Conservation (phyloP, 352 stramenopile species). For the Globisporangium nodosum region DNA sequence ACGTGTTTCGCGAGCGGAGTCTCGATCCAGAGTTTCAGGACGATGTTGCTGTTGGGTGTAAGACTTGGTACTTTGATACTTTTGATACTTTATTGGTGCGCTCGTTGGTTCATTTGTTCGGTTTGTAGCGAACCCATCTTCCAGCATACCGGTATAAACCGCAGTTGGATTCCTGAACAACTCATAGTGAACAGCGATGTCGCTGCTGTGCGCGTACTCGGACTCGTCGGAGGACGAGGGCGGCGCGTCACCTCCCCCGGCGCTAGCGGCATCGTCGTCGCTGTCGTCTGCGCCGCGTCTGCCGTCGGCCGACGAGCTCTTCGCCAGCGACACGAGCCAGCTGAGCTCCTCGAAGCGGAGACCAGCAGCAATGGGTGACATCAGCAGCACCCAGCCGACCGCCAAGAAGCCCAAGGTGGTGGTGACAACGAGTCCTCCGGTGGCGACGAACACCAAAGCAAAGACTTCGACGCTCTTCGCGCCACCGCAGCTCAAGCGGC, state of each 20-base stretch:
- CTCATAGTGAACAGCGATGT: constrained; percentile 17
- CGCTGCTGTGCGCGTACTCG: constrained; percentile 58
- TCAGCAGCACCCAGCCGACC: constrained; percentile 3
- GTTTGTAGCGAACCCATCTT: no score
- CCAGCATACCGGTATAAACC: no score
- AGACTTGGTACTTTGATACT: no score
- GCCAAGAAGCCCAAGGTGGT: constrained; percentile 12
- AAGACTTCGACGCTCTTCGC: constrained; percentile 29
- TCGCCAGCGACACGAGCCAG: constrained; percentile 29
- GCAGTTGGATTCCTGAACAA: no score
- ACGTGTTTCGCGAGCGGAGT: no score
- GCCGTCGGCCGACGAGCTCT: constrained; percentile 44
- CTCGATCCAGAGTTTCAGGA: no score
- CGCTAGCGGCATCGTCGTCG: background rate
- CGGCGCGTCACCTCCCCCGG: constrained; percentile 3
- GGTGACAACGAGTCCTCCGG: background rate
- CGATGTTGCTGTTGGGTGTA: no score
- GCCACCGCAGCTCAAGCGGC: constrained; percentile 56
- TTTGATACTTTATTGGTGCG: no score
- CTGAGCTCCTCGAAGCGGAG: background rate
- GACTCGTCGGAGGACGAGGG: constrained; percentile 41
- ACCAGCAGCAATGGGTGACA: background rate
- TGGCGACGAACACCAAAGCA: background rate
- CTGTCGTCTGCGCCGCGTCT: constrained; percentile 3
- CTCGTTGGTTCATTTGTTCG: no score